Evolutionary conservation across 306 rosid genomes (phyloP).

Genomic region (Casuarina glauca): DNA sequence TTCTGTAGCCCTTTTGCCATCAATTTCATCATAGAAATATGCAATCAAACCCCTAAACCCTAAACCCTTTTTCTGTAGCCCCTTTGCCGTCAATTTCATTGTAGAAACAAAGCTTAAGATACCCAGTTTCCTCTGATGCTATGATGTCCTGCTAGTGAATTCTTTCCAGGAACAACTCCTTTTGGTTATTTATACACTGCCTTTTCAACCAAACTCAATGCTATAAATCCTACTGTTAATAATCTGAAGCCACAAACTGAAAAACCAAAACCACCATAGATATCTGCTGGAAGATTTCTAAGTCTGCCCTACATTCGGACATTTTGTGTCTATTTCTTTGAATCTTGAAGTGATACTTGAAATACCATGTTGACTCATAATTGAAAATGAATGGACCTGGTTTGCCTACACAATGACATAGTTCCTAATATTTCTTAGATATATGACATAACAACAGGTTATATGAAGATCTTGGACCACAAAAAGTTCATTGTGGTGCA

Average conservation of each 20-base stretch:
- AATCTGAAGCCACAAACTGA: not conserved
- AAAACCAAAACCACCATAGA: not conserved
- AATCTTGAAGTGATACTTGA: not conserved
- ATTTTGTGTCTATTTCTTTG: not conserved
- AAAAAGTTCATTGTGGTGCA: not conserved
- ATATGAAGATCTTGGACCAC: not conserved
- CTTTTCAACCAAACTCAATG: not conserved
- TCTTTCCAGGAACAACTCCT: not conserved
- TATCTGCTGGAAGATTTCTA: not conserved
- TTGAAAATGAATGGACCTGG: not conserved
- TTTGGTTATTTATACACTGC: not conserved
- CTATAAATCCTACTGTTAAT: not conserved
- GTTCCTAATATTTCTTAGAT: not conserved
- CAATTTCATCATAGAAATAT: not conserved
- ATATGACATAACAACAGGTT: not conserved
- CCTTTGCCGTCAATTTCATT: not conserved
- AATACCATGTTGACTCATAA: not conserved
- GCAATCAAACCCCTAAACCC: not conserved
- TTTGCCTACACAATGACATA: not conserved
- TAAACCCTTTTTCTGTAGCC: not conserved
- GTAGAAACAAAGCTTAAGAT: not conserved
- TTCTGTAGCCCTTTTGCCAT: not conserved
- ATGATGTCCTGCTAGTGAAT: not conserved
- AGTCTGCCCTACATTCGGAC: not conserved
- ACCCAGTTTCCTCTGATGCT: not conserved